These are phyloP conservation scores for Quercus tomentella DNA, from an alignment of 331 rosid genomes.

Conservation along the genomic window DNA sequence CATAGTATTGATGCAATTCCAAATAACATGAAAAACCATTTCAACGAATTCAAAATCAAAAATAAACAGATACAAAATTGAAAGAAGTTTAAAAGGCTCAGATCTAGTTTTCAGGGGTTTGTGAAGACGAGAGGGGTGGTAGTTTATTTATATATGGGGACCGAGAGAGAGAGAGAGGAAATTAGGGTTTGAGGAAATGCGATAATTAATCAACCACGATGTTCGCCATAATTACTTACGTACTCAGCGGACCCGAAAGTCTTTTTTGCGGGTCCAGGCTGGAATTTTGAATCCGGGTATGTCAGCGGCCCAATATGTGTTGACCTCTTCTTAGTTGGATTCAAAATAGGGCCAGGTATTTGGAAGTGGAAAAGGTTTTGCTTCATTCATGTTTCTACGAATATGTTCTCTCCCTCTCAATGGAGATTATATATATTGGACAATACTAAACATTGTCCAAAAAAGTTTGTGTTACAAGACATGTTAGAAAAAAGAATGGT, in stretches of 20 bases:
- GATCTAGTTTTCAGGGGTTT: too few species aligned
- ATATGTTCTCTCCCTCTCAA: too few species aligned
- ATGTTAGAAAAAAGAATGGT: too few species aligned
- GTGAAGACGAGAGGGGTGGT: too few species aligned
- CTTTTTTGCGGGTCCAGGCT: neutral
- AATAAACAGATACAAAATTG: neutral
- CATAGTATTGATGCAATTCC: slow-evolving; percentile 36
- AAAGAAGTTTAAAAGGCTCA: neutral
- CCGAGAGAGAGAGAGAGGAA: neutral
- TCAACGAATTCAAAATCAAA: too few species aligned
- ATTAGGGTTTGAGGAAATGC: neutral
- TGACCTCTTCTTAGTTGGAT: too few species aligned
- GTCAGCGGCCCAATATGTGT: too few species aligned
- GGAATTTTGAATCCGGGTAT: neutral
- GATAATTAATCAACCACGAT: neutral
- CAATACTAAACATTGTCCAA: too few species aligned
- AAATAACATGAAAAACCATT: neutral
- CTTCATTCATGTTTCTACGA: too few species aligned
- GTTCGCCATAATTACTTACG: neutral
- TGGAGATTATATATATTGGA: too few species aligned
- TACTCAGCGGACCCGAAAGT: neutral
- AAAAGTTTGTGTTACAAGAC: too few species aligned
- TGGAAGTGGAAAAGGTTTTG: too few species aligned
- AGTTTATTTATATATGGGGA: neutral
- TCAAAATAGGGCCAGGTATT: neutral